Conservation (phyloP, 2,329 filamentous ascomycete species). For the Aspergillus terreus region DNA sequence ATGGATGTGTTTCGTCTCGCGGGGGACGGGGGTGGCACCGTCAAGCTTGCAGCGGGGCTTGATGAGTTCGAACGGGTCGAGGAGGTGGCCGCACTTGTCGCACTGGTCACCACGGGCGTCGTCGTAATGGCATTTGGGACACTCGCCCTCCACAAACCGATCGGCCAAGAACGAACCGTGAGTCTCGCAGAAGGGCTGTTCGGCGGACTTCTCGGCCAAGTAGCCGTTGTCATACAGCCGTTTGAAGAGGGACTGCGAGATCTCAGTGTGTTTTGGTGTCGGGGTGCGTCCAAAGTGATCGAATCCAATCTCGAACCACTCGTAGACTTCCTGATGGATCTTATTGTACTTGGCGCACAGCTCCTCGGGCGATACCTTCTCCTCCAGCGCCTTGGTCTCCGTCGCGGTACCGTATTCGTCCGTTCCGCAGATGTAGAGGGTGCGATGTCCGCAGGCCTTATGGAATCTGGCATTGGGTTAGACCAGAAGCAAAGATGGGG, state of each 20-base stretch:
- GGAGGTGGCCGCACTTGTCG: constrained; percentile 67
- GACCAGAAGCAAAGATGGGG: constrained; percentile 59
- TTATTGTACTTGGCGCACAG: constrained; percentile 91
- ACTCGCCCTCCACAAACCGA: constrained; percentile 57
- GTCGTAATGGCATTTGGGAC: constrained; percentile 54
- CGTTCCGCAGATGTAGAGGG: constrained; percentile 77
- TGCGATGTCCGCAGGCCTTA: constrained; percentile 69
- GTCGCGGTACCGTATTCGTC: constrained; percentile 97
- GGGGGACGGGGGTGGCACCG: constrained; percentile 71
- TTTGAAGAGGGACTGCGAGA: constrained; percentile 85
- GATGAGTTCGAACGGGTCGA: constrained; percentile 71
- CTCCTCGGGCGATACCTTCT: constrained; percentile 74
- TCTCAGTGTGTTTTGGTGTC: constrained; percentile 82
- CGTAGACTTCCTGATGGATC: constrained; percentile 85
- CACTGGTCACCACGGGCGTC: constrained; percentile 73
- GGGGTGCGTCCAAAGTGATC: constrained; percentile 94
- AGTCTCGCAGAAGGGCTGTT: constrained; percentile 83
- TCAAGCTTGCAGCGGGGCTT: constrained; percentile 92
- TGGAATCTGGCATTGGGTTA: constrained; percentile 41
- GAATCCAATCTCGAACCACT: constrained; percentile 94
- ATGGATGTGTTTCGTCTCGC: constrained; percentile 86
- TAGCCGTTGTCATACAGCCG: constrained; percentile 86
- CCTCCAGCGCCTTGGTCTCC: constrained; percentile 90
- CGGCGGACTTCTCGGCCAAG: constrained; percentile 79
- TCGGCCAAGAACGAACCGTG: constrained; percentile 68